A percentile compares a stretch with the other conserved stretches of the same genome.
Conservation (phyloP, 2,329 filamentous ascomycete species). For the Xylariaceae sp. region DNA sequence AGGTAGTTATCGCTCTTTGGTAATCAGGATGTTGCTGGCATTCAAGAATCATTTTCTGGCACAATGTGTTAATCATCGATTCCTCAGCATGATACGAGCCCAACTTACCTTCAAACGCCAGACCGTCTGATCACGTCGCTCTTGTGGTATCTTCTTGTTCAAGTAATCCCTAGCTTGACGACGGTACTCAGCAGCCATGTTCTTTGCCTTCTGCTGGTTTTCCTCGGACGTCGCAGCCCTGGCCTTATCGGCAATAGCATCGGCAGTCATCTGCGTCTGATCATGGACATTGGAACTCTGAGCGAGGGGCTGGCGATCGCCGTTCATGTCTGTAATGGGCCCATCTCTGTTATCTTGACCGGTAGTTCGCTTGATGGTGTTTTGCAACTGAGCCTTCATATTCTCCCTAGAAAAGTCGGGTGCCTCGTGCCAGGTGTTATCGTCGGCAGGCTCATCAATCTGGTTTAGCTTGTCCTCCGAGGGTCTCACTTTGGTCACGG, state of each 20-base stretch:
- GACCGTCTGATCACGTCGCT: slow-evolving; percentile 86
- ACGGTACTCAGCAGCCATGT: slow-evolving; percentile 38
- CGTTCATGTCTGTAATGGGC: slow-evolving; percentile 44
- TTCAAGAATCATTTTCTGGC: slow-evolving; percentile 90
- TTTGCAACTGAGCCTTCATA: slow-evolving; percentile 63
- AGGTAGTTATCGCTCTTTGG: slow-evolving; percentile 80
- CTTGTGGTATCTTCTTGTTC: slow-evolving; percentile 79
- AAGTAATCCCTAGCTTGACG: slow-evolving; percentile 64
- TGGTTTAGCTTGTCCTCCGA: slow-evolving; percentile 69
- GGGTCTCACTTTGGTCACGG: slow-evolving; percentile 70
- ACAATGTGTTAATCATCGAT: slow-evolving; percentile 34
- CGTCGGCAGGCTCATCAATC: slow-evolving; percentile 77
- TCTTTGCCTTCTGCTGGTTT: slow-evolving; percentile 32
- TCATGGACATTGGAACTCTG: slow-evolving; percentile 26
- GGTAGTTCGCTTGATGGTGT: slow-evolving; percentile 50
- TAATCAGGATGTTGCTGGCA: slow-evolving; percentile 95
- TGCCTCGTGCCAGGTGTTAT: slow-evolving; percentile 90
- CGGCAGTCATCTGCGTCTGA: slow-evolving; percentile 16
- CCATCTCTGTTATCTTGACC: slow-evolving; percentile 57
- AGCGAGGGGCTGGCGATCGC: slow-evolving; percentile 32
- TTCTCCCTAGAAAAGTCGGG: slow-evolving; percentile 68
- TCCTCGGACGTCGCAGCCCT: slow-evolving; percentile 60
- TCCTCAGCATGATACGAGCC: slow-evolving; percentile 47
- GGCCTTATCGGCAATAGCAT: slow-evolving; percentile 48
- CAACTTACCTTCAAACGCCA: slow-evolving; percentile 66